Conservation (phyloP, 2,329 filamentous ascomycete genomes). For the Pseudocercospora pini-densiflorae region DNA sequence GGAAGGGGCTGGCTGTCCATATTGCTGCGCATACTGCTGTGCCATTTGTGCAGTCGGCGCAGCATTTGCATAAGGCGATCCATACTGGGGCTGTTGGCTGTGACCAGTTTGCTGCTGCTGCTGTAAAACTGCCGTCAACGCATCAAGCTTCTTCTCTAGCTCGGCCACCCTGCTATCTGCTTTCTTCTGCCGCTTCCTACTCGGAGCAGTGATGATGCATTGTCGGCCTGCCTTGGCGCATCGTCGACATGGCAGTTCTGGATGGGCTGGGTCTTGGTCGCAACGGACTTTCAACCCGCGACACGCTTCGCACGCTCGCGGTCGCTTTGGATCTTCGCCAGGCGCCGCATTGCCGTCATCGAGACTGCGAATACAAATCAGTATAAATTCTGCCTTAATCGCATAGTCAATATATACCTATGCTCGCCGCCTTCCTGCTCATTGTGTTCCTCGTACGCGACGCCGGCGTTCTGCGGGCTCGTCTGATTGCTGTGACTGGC, state of each 20-base stretch:
- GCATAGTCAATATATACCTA: not conserved
- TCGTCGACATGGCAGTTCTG: slow-evolving; percentile 63
- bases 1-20: not conserved
- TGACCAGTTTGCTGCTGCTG: slow-evolving; percentile 36
- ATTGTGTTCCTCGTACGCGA: slow-evolving; percentile 16
- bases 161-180: slow-evolving; percentile 87
- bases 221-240: slow-evolving; percentile 79
- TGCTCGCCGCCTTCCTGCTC: slow-evolving; percentile 24
- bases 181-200: slow-evolving; percentile 85
- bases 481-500: slow-evolving; percentile 33
- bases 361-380: slow-evolving; percentile 3
- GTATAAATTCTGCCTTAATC: not conserved
- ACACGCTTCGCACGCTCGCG: slow-evolving; percentile 54
- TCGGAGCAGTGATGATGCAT: slow-evolving; percentile 77
- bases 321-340: slow-evolving; percentile 49
- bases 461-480: slow-evolving; percentile 22
- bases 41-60: slow-evolving; percentile 21
- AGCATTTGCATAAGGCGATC: slow-evolving; percentile 13
- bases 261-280: slow-evolving; percentile 70
- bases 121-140: slow-evolving; percentile 78
- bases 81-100: slow-evolving; percentile 21
- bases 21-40: slow-evolving; percentile 18
- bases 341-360: slow-evolving; percentile 20
- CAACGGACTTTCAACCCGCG: slow-evolving; percentile 70
- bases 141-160: slow-evolving; percentile 91